Percentiles rank a stretch among this genome's conserved stretches.
phyloP scores from a whole-genome alignment of 768 basidiomycete species.

The Amanita rubescens region DNA sequence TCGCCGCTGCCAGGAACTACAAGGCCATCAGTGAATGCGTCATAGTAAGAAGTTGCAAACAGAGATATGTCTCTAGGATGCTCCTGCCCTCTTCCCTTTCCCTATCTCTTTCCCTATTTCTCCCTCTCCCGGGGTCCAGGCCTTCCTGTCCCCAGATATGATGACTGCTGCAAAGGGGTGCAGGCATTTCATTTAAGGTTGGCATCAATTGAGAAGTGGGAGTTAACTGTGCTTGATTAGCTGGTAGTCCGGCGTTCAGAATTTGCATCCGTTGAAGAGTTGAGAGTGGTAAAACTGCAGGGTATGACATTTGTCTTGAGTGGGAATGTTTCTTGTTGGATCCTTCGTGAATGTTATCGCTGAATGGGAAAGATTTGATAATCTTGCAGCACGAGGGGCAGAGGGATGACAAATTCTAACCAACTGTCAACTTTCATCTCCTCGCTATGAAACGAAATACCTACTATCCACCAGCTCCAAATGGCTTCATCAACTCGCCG shows the following conservation, averaged over 20 bases:
- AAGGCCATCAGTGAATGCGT: background rate
- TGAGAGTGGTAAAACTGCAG: slow-evolving; percentile 41
- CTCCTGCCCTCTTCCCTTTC: slow-evolving; percentile 1
- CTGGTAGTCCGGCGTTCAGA: background rate
- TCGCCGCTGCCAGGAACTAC: background rate
- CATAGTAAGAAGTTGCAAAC: slow-evolving; percentile 1
- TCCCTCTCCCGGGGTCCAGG: slow-evolving; percentile 1
- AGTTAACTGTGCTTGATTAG: background rate
- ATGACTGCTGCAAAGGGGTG: slow-evolving; percentile 2
- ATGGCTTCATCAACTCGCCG: slow-evolving; percentile 68
- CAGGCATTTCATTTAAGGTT: slow-evolving; percentile 6
- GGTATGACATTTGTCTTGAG: slow-evolving; percentile 28
- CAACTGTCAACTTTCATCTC: slow-evolving; percentile 30
- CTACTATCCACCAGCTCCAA: slow-evolving; percentile 91
- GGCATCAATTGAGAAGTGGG: slow-evolving; percentile 1
- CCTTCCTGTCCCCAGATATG: slow-evolving; percentile 2
- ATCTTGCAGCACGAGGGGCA: slow-evolving; percentile 59
- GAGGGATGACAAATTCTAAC: slow-evolving; percentile 31
- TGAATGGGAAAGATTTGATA: slow-evolving; percentile 50
- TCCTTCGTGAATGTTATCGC: slow-evolving; percentile 11
- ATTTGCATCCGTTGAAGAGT: slow-evolving; percentile 30
- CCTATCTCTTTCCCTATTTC: background rate
- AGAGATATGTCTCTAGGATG: slow-evolving; percentile 3
- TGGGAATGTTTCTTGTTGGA: slow-evolving; percentile 20
- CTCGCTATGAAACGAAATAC: slow-evolving; percentile 14